phyloP scores from a whole-genome alignment of 1,139 yeast species.

The Meyerozyma carpophila region DNA sequence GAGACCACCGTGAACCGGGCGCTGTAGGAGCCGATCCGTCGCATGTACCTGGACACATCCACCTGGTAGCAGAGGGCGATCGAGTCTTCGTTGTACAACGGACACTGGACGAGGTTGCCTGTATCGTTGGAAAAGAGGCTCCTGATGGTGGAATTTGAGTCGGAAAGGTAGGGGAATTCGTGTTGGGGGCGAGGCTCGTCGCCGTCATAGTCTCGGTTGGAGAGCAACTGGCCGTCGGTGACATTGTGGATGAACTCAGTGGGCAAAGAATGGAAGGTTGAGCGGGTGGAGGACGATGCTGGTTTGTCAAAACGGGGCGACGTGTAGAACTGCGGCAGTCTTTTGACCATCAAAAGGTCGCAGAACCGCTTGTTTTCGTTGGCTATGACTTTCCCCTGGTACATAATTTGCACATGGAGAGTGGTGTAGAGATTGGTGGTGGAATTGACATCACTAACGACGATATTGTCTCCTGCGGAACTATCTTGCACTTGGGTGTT shows the following conservation, averaged over 20 bases:
- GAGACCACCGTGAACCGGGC: conserved; percentile 35
- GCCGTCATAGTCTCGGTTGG: not conserved
- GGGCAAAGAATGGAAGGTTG: conserved; percentile 1
- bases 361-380: conserved; percentile 41
- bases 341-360: conserved; percentile 38
- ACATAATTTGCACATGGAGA: conserved; percentile 39
- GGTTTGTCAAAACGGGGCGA: conserved; percentile 18
- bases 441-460: conserved; percentile 37
- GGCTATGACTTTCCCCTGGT: conserved; percentile 37
- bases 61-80: conserved; percentile 33
- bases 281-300: not conserved
- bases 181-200: not conserved
- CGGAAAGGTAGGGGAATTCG: conserved; percentile 6
- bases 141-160: conserved; percentile 17
- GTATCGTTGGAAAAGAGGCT: conserved; percentile 22
- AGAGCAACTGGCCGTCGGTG: not conserved
- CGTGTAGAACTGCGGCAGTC: conserved; percentile 18
- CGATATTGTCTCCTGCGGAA: conserved; percentile 5
- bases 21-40: conserved; percentile 38
- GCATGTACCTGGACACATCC: conserved; percentile 27
- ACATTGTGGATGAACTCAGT: not conserved
- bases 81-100: conserved; percentile 37
- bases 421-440: conserved; percentile 46
- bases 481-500: conserved; percentile 26
- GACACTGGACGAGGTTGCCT: conserved; percentile 32